These are phyloP conservation scores for Penicillium sp. DNA, from an alignment of 2,329 filamentous ascomycete species.

Conservation along the genomic window DNA sequence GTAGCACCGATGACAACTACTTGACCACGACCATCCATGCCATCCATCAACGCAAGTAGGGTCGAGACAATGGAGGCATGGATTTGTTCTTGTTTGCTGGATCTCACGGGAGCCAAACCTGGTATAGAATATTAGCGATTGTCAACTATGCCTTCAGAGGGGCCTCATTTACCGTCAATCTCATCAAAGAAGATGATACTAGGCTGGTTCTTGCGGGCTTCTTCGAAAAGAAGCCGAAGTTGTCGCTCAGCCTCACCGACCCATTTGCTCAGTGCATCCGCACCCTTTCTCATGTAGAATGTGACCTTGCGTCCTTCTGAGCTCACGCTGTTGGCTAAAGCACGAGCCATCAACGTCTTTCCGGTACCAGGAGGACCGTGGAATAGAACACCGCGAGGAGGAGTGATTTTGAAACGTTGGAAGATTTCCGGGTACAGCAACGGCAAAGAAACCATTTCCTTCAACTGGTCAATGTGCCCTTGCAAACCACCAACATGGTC, in stretches of 20 bases:
- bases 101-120: constrained; percentile 83
- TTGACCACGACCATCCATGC: constrained; percentile 96
- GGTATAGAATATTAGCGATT: constrained; percentile 13
- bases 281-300: constrained; percentile 99
- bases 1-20: constrained; percentile 99
- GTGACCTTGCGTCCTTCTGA: constrained; percentile 90
- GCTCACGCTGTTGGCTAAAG: constrained; percentile 86
- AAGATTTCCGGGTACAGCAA: constrained; percentile 95
- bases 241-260: constrained; percentile 97
- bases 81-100: constrained; percentile 98
- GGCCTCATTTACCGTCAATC: constrained; percentile 69
- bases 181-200: constrained; percentile 99
- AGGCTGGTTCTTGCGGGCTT: constrained; percentile 90
- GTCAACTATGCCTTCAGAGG: neutral
- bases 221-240: constrained; percentile 87
- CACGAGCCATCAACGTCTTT: constrained; percentile 93
- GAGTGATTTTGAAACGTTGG: constrained; percentile 84
- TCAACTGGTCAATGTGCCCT: constrained; percentile 92
- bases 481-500: constrained; percentile 90
- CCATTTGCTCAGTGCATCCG: constrained; percentile 97
- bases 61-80: constrained; percentile 97
- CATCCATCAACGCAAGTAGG: constrained; percentile 90
- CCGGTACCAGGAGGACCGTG: constrained; percentile 96
- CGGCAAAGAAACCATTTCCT: constrained; percentile 97
- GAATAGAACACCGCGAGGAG: constrained; percentile 91